Evolutionary conservation across 1,284 basidiomycete species (phyloP).

Genomic region (Tilletiopsis washingtonensis): DNA sequence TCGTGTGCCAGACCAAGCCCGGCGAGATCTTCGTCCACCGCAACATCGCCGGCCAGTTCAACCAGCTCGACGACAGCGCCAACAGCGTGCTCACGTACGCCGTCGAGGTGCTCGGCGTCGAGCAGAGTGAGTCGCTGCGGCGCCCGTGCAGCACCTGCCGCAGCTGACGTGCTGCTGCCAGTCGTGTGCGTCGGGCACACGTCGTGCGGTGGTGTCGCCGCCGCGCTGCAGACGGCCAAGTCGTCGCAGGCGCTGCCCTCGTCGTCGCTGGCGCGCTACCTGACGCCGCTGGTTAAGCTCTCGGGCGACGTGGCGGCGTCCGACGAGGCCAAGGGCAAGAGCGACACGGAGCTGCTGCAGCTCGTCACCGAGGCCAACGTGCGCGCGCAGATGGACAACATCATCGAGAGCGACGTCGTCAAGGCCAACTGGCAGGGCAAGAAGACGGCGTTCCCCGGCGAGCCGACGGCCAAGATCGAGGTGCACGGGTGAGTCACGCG

Average conservation of each 20-base stretch:
- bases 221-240: conserved; percentile 37
- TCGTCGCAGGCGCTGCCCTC: conserved; percentile 13
- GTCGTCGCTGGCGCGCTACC: conserved; percentile 31
- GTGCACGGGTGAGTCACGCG: conserved; percentile 33
- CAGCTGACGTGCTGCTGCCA: conserved; percentile 35
- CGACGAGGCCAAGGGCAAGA: conserved; percentile 9
- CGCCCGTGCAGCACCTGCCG: background rate
- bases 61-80: conserved; percentile 66
- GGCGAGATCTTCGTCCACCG: conserved; percentile 47
- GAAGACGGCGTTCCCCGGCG: conserved; percentile 2
- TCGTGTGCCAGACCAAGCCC: conserved; percentile 34
- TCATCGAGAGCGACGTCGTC: conserved; percentile 61
- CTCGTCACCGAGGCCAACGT: conserved; percentile 53
- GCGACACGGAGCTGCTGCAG: conserved; percentile 8
- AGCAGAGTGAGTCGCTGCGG: conserved; percentile 60
- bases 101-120: conserved; percentile 66
- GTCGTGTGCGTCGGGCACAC: conserved; percentile 58
- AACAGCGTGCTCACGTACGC: conserved; percentile 74
- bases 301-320: conserved; percentile 21
- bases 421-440: conserved; percentile 60
- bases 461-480: conserved; percentile 17
- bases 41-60: conserved; percentile 55
- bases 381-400: conserved; percentile 63
- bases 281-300: conserved; percentile 35
- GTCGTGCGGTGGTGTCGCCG: conserved; percentile 48